These are phyloP conservation scores for Metschnikowia hibisci DNA, from an alignment of 805 yeast genomes.

Conservation along the genomic window DNA sequence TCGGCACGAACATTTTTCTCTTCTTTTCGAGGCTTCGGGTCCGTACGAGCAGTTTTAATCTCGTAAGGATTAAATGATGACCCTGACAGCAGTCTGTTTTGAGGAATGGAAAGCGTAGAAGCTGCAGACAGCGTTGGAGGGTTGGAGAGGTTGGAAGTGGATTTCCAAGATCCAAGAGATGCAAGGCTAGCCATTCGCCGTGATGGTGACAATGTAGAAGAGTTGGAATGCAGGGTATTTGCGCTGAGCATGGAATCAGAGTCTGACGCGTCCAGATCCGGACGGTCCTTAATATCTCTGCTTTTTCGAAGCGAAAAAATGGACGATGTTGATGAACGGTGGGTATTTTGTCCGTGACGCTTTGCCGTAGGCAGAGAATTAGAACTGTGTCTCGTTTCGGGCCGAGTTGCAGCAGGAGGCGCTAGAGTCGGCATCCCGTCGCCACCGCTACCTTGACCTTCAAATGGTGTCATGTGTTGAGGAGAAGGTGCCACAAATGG, in stretches of 20 bases:
- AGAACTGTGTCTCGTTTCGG: no score
- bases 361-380: background rate
- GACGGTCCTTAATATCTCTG: constrained; percentile 13
- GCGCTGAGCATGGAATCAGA: constrained; percentile 24
- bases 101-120: background rate
- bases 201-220: constrained; percentile 1
- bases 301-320: constrained; percentile 35
- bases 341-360: constrained; percentile 6
- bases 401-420: no score
- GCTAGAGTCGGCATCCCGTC: no score
- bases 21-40: constrained; percentile 5
- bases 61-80: constrained; percentile 37
- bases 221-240: constrained; percentile 2
- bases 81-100: background rate
- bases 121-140: constrained; percentile 21
- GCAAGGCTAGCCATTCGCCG: constrained; percentile 11
- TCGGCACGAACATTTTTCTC: constrained; percentile 7
- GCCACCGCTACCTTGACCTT: no score
- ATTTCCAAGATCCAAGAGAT: constrained; percentile 6
- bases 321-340: constrained; percentile 32
- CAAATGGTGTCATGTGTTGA: background rate
- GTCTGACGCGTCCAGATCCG: constrained; percentile 31
- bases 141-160: constrained; percentile 6
- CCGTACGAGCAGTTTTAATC: constrained; percentile 18
- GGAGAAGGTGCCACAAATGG: no score